A percentile compares a stretch with the other conserved stretches of the same genome.
Conservation (phyloP, 805 yeast genomes). For the Wickerhamiella azyma region DNA sequence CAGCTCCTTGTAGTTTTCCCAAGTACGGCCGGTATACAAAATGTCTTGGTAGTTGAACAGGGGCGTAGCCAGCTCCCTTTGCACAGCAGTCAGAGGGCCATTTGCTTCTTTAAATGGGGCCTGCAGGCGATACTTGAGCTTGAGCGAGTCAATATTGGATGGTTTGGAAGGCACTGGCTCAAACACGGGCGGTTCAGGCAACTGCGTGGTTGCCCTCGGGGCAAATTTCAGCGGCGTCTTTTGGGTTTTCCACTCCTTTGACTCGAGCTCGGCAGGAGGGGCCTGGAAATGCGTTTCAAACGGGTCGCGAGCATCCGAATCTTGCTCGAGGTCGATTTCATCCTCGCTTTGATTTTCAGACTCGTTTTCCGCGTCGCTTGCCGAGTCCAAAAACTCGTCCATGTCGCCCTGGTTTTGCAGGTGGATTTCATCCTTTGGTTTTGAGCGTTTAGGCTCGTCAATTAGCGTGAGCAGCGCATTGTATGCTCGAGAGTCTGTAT, state of each 20-base stretch:
- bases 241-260: constrained; percentile 21
- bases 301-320: constrained; percentile 42
- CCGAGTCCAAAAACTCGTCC: constrained; percentile 9
- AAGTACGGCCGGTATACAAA: constrained; percentile 40
- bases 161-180: constrained; percentile 17
- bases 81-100: constrained; percentile 31
- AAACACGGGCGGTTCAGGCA: not conserved
- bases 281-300: constrained; percentile 63
- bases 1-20: constrained; percentile 38
- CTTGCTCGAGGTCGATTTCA: constrained; percentile 28
- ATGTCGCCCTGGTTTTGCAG: constrained; percentile 12
- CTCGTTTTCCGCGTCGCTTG: constrained; percentile 10
- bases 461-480: constrained; percentile 45
- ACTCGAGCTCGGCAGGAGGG: constrained; percentile 20
- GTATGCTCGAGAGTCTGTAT: constrained; percentile 34
- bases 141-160: constrained; percentile 22
- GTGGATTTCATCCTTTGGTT: not conserved
- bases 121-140: constrained; percentile 33
- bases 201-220: not conserved
- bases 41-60: constrained; percentile 64
- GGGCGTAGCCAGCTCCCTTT: constrained; percentile 43
- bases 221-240: not conserved
- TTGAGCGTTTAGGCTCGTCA: not conserved
- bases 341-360: constrained; percentile 14
- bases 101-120: constrained; percentile 24